Conservation (phyloP, 371 early-diverging fungal species). For the Catenaria anguillulae region DNA sequence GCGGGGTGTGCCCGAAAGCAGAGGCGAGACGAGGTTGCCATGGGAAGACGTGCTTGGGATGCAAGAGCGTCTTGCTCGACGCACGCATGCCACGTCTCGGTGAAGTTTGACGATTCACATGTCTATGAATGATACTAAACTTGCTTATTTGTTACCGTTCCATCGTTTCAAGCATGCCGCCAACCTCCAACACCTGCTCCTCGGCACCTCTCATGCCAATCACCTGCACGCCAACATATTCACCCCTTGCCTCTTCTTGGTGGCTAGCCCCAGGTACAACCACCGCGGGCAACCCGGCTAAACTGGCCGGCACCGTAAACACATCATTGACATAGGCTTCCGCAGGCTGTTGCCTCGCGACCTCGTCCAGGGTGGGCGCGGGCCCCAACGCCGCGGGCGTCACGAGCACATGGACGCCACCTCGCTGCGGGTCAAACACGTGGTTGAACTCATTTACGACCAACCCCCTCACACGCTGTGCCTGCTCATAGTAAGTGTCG, state of each 20-base stretch:
- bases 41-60: too few species aligned
- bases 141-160: too few species aligned
- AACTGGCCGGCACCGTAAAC: slow-evolving; percentile 73
- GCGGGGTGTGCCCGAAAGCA: too few species aligned
- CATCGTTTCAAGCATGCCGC: slow-evolving; percentile 23
- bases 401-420: slow-evolving; percentile 49
- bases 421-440: slow-evolving; percentile 50
- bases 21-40: too few species aligned
- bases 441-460: slow-evolving; percentile 64
- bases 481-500: slow-evolving; percentile 51
- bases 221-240: slow-evolving; percentile 71
- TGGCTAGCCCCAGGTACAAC: slow-evolving; percentile 46
- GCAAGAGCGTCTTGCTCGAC: too few species aligned
- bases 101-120: too few species aligned
- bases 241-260: too few species aligned
- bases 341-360: slow-evolving; percentile 19
- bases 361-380: slow-evolving; percentile 37
- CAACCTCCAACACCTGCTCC: slow-evolving; percentile 30
- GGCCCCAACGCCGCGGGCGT: slow-evolving; percentile 48
- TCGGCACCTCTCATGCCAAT: slow-evolving; percentile 71
- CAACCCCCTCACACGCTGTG: slow-evolving; percentile 60
- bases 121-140: too few species aligned
- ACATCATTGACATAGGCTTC: slow-evolving; percentile 59
- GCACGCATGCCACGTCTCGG: too few species aligned
- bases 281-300: slow-evolving; percentile 67